phyloP scores from a whole-genome alignment of 805 yeast genomes.

The Teunomyces cretensis region DNA sequence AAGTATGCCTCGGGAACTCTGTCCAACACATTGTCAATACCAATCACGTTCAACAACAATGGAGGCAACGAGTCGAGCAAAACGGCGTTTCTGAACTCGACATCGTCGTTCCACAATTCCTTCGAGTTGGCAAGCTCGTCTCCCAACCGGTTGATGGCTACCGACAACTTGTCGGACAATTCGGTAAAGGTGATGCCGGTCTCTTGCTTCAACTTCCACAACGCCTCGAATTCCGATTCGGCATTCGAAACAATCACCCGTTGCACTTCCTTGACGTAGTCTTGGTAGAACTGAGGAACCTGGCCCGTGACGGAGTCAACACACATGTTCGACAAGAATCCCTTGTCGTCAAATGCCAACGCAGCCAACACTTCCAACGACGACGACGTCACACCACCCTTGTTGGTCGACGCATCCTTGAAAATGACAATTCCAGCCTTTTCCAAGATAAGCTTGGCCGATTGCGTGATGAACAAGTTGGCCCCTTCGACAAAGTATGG shows the following conservation, averaged over 20 bases:
- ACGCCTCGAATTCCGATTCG: conserved; percentile 75
- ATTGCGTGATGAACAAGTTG: conserved; percentile 89
- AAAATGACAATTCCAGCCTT: conserved; percentile 82
- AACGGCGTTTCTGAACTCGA: conserved; percentile 71
- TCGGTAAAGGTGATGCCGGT: conserved; percentile 65
- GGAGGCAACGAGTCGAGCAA: conserved; percentile 77
- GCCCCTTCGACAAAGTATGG: conserved; percentile 98
- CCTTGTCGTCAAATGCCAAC: conserved; percentile 81
- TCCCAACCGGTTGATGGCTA: conserved; percentile 78
- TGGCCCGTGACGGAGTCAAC: conserved; percentile 50
- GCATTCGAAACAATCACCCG: conserved; percentile 74
- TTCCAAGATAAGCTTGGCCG: conserved; percentile 85
- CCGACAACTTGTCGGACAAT: conserved; percentile 80
- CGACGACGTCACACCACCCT: conserved; percentile 98
- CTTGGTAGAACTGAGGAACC: conserved; percentile 72
- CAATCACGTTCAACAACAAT: conserved; percentile 63
- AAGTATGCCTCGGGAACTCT: conserved; percentile 88
- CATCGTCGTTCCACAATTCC: conserved; percentile 83
- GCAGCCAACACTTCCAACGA: conserved; percentile 95
- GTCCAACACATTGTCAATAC: conserved; percentile 62
- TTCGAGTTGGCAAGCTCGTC: conserved; percentile 81
- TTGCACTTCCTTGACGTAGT: conserved; percentile 87
- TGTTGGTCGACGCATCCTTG: conserved; percentile 96
- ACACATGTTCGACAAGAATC: conserved; percentile 79
- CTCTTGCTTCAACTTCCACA: conserved; percentile 72